Conservation (phyloP, 2,329 filamentous ascomycete genomes). For the Pezicula rhizophila region DNA sequence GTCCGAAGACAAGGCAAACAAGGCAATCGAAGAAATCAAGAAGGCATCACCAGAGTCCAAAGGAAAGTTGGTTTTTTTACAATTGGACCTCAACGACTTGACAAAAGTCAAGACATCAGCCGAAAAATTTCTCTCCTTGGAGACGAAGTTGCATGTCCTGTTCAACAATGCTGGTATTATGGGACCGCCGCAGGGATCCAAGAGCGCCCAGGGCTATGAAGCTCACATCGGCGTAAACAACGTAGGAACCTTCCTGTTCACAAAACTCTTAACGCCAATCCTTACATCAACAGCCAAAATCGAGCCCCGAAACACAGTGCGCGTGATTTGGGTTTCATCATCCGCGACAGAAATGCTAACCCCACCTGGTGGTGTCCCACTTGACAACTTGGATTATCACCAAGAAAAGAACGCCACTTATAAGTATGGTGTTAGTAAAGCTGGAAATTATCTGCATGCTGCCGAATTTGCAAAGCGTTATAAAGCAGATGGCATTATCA, state of each 20-base stretch:
- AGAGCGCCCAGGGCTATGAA: constrained; percentile 10
- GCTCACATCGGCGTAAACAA: constrained; percentile 10
- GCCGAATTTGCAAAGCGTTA: constrained; percentile 11
- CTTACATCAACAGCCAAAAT: constrained; percentile 21
- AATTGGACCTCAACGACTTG: constrained; percentile 32
- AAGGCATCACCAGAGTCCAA: constrained; percentile 14
- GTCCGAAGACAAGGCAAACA: constrained; percentile 28
- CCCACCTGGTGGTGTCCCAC: background rate
- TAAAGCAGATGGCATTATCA: constrained; percentile 12
- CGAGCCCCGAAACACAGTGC: background rate
- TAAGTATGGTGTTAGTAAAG: constrained; percentile 12
- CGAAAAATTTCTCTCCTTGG: constrained; percentile 27
- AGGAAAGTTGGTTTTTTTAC: constrained; percentile 29
- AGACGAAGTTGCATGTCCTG: constrained; percentile 33
- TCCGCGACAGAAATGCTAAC: constrained; percentile 2
- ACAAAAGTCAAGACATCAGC: constrained; percentile 28
- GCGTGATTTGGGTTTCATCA: constrained; percentile 12
- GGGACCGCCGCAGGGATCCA: constrained; percentile 14
- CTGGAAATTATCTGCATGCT: constrained; percentile 8
- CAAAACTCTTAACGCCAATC: constrained; percentile 31
- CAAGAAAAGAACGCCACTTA: background rate
- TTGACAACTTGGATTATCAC: constrained; percentile 12
- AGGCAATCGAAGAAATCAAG: constrained; percentile 24
- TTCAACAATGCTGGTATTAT: constrained; percentile 32
- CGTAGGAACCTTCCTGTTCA: constrained; percentile 13